A percentile compares a stretch with the other conserved stretches of the same genome.
Conservation (phyloP, 2,329 filamentous ascomycete species). For the Hymenoscyphus repandus region DNA sequence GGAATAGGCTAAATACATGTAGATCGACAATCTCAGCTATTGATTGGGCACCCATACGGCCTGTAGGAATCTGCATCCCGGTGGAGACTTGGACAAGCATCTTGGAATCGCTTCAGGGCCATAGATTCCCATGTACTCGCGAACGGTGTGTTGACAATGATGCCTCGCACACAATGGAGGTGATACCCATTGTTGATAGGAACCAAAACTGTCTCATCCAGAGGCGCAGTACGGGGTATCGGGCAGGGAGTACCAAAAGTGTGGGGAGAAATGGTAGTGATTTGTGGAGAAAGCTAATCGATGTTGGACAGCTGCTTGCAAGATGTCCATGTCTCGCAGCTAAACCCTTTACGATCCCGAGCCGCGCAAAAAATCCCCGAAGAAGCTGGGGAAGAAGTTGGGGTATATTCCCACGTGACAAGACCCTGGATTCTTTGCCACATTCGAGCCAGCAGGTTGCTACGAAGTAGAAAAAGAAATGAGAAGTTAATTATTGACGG, state of each 20-base stretch:
- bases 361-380: background rate
- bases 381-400: background rate
- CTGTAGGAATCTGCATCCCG: background rate
- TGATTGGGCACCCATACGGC: constrained; percentile 2
- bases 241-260: background rate
- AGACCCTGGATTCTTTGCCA: background rate
- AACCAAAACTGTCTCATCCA: background rate
- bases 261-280: background rate
- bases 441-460: background rate
- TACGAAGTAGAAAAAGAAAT: too few species aligned
- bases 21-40: background rate
- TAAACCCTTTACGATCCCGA: constrained; percentile 5
- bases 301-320: background rate
- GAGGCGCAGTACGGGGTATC: constrained; percentile 1
- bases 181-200: background rate
- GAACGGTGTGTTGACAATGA: background rate
- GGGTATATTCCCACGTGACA: background rate
- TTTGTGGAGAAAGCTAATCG: background rate
- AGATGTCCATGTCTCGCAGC: background rate
- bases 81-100: background rate
- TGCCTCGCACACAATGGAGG: background rate
- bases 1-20: constrained; percentile 4
- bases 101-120: background rate
- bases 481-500: too few species aligned
- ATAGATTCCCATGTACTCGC: background rate